Conservation (phyloP, 2,329 filamentous ascomycete species). For the Xylaria sp. region DNA sequence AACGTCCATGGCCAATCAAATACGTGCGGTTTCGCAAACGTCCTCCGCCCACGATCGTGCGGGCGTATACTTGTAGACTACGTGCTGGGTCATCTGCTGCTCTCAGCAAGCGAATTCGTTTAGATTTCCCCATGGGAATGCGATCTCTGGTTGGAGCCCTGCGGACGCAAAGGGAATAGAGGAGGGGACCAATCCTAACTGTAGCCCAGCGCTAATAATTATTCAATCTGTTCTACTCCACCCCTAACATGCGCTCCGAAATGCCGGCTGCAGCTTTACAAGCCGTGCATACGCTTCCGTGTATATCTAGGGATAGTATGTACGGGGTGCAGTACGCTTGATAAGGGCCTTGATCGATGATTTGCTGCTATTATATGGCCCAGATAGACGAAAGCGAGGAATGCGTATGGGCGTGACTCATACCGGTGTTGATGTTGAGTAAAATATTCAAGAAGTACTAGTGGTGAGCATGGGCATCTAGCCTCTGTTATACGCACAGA, state of each 20-base stretch:
- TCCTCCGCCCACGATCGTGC: background rate
- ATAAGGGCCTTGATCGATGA: background rate
- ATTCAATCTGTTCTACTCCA: constrained; percentile 1
- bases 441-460: background rate
- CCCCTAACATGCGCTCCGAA: constrained; percentile 16
- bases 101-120: constrained; percentile 25
- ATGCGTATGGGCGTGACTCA: constrained; percentile 10
- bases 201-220: constrained; percentile 1
- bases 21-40: too few species aligned
- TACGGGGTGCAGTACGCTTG: background rate
- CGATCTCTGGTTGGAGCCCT: constrained; percentile 10
- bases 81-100: constrained; percentile 22
- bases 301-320: background rate
- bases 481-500: background rate
- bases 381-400: background rate
- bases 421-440: background rate
- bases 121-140: constrained; percentile 22
- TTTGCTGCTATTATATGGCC: background rate
- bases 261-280: constrained; percentile 23
- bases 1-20: constrained; percentile 19
- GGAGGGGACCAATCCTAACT: background rate
- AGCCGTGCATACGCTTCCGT: constrained; percentile 10
- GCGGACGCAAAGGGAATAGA: background rate
- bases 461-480: background rate
- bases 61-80: background rate